Base-by-base conservation (phyloP, 495 filamentous ascomycete species). In the Neurospora terricola region DNA sequence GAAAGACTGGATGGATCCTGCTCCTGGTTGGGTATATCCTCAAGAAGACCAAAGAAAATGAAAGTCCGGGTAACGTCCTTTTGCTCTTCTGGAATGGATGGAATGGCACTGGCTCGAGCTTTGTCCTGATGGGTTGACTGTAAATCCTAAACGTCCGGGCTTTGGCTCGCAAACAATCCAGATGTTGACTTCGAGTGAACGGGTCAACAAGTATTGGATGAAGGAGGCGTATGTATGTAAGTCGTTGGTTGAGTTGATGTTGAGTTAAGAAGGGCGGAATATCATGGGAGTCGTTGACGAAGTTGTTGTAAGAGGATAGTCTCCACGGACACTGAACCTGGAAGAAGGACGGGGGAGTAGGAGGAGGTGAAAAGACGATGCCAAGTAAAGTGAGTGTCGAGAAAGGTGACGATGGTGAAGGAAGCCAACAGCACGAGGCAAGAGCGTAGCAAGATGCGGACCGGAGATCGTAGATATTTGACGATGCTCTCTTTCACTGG, bases 381-480 rank as follows among this genome's bases (percentile, higher is more conserved):
- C 36, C 36, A 72, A 72, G 75, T 69, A 48, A 76, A 74, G 66
- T 74, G 80, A 82, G 77, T 72, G 83, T 79, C 75, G 78, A 75
- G 75, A 81, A 76, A 74, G 59, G 39, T 73, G 75, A 72, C 74
- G 77, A 75, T 77, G 76, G 73, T 74, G 74, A 75, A 73, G 38
- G 74, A 42, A 72, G 34, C 71, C 34, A 70, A 34, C 54, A 66
- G 54, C 54, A 62, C 27, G 71, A 77, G 75, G 74, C 74, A 77
- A 70, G 71, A 72, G 71, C 71, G 74, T 73, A 70, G 74, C 73
- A 75, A 70, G 75, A 80, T 75, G 76, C 73, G 74, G 79, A 76
- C 75, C 76, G 73, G 76, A 73, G 62, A 73, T 75, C 73, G 76
- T 77, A 79, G 80, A 80, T 81, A 81, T 80, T 79, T 74, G 73